Evolutionary conservation across 805 yeast species (phyloP).

Genomic region (Nakazawaea populi): DNA sequence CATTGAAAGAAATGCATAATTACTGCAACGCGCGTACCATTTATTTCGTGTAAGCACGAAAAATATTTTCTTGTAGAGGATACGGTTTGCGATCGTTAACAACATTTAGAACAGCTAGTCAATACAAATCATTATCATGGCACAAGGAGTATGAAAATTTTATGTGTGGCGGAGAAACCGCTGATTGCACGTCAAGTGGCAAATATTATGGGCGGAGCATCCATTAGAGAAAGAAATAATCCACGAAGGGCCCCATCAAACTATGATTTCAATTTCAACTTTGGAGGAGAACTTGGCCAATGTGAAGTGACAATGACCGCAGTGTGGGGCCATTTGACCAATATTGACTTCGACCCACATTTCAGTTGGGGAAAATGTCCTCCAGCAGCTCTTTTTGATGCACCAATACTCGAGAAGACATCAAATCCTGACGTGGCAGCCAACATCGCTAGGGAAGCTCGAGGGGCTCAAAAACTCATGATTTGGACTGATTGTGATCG

Average conservation of each 20-base stretch:
- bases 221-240: conserved; percentile 39
- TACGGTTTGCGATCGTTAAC: too few species aligned
- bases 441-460: conserved; percentile 65
- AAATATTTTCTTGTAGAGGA: too few species aligned
- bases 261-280: conserved; percentile 68
- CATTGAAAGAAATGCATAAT: too few species aligned
- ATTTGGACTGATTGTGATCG: conserved; percentile 99
- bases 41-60: too few species aligned
- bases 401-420: conserved; percentile 46
- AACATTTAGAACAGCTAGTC: too few species aligned
- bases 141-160: conserved; percentile 48
- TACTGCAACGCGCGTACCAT: too few species aligned
- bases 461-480: conserved; percentile 58
- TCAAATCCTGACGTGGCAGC: conserved; percentile 41
- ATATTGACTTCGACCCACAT: conserved; percentile 56
- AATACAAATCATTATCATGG: too few species aligned
- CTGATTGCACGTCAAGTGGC: conserved; percentile 88
- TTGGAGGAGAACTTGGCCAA: conserved; percentile 47
- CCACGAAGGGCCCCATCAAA: conserved; percentile 63
- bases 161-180: conserved; percentile 97
- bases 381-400: conserved; percentile 65
- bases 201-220: conserved; percentile 69
- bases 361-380: conserved; percentile 62
- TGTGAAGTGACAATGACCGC: conserved; percentile 79
- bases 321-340: conserved; percentile 80